phyloP scores from a whole-genome alignment of 2,329 filamentous ascomycete species.

The Trichoderma sp. region DNA sequence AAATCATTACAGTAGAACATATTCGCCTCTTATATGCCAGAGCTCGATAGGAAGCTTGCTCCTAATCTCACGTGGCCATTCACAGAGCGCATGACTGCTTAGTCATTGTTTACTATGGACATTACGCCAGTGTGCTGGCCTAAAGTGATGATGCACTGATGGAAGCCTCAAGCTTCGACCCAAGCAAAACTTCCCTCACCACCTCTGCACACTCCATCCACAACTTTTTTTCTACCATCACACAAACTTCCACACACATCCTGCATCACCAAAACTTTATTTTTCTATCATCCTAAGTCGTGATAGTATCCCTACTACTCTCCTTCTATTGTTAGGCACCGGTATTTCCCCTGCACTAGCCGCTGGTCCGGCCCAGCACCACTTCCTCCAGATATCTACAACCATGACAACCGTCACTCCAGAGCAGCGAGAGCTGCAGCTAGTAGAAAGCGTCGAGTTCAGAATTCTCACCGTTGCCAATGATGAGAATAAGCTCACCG shows the following conservation, averaged over 20 bases:
- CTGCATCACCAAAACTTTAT: background rate
- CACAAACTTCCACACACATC: background rate
- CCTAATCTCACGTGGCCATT: constrained; percentile 9
- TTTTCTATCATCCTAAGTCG: background rate
- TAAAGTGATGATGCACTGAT: constrained; percentile 19
- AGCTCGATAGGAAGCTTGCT: background rate
- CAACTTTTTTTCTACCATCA: background rate
- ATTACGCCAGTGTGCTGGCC: constrained; percentile 15
- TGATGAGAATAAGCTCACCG: constrained; percentile 79
- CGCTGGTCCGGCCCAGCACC: background rate
- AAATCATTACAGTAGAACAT: background rate
- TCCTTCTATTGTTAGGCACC: background rate
- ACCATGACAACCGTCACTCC: constrained; percentile 42
- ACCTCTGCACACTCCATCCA: background rate
- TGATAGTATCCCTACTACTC: background rate
- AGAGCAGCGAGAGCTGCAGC: constrained; percentile 73
- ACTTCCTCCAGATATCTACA: background rate
- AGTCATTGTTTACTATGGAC: constrained; percentile 14
- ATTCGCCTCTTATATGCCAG: background rate
- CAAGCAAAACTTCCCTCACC: background rate
- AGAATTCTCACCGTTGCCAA: constrained; percentile 77
- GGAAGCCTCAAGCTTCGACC: constrained; percentile 12
- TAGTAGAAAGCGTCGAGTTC: constrained; percentile 84
- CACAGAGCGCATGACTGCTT: constrained; percentile 6
- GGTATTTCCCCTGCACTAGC: background rate